These are phyloP conservation scores for Yamadazyma pseudoaaseri DNA, from an alignment of 1,139 yeast species.

Conservation along the genomic window DNA sequence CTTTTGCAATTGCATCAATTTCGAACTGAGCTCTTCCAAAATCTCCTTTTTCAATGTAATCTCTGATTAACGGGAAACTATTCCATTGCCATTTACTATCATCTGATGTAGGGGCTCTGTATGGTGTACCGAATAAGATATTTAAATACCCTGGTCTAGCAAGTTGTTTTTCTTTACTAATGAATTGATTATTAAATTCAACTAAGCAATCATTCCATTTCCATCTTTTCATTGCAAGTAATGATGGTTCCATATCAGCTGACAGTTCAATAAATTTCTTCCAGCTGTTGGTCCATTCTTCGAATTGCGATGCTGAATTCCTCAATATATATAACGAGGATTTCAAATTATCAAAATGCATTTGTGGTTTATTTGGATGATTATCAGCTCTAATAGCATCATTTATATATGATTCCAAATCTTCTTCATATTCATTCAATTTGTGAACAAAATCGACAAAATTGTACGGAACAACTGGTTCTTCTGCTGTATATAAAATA, in stretches of 20 bases:
- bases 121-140: slow-evolving; percentile 67
- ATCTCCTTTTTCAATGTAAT: slow-evolving; percentile 51
- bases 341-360: slow-evolving; percentile 28
- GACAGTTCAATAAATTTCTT: slow-evolving; percentile 30
- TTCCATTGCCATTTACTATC: slow-evolving; percentile 50
- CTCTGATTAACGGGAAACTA: slow-evolving; percentile 75
- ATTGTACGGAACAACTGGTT: slow-evolving; percentile 74
- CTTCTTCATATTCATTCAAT: slow-evolving; percentile 45
- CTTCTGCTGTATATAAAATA: slow-evolving; percentile 60
- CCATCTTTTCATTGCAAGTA: slow-evolving; percentile 70
- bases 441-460: slow-evolving; percentile 47
- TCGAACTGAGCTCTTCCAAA: slow-evolving; percentile 58
- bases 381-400: slow-evolving; percentile 10
- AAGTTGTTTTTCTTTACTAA: slow-evolving; percentile 42
- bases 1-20: slow-evolving; percentile 45
- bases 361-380: slow-evolving; percentile 18
- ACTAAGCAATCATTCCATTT: slow-evolving; percentile 73
- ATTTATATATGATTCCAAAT: slow-evolving; percentile 33
- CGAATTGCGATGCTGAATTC: slow-evolving; percentile 25
- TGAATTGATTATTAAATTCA: slow-evolving; percentile 54
- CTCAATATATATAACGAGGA: slow-evolving; percentile 24
- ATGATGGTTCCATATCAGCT: slow-evolving; percentile 62
- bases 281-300: slow-evolving; percentile 58
- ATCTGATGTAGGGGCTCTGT: slow-evolving; percentile 45
- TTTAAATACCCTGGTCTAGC: slow-evolving; percentile 69